These are phyloP conservation scores for Ophiostoma sp. DNA, from an alignment of 2,329 filamentous ascomycete species.

Conservation along the genomic window DNA sequence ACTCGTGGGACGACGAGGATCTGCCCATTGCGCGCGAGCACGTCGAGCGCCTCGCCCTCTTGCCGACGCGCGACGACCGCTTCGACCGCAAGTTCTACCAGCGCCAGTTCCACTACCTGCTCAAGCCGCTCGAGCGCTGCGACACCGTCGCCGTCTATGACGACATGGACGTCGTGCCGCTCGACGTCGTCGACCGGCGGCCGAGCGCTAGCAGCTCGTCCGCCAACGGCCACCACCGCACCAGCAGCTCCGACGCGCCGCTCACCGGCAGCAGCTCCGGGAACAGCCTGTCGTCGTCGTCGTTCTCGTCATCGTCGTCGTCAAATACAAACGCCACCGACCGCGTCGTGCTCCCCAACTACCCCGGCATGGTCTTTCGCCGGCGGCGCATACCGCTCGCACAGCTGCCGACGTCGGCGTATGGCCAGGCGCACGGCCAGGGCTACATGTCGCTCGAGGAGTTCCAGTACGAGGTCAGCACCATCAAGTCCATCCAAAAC, in stretches of 20 bases:
- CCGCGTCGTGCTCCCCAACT: conserved; percentile 58
- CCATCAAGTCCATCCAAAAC: conserved; percentile 55
- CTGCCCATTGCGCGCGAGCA: conserved; percentile 63
- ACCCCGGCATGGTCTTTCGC: conserved; percentile 51
- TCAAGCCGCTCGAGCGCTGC: conserved; percentile 56
- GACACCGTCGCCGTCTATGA: conserved; percentile 55
- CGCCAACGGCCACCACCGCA: background rate
- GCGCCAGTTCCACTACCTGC: conserved; percentile 65
- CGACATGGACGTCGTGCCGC: conserved; percentile 61
- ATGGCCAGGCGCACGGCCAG: conserved; percentile 24
- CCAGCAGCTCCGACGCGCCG: conserved; percentile 35
- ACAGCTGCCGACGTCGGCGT: conserved; percentile 23
- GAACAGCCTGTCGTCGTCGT: no score
- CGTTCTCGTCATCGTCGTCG: no score
- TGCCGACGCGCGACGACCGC: conserved; percentile 53
- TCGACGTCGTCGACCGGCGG: conserved; percentile 30
- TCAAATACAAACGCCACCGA: conserved; percentile 32
- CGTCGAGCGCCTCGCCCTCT: conserved; percentile 57
- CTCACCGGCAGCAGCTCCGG: conserved; percentile 32
- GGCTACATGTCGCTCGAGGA: background rate
- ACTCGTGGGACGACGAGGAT: conserved; percentile 72
- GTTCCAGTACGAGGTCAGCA: conserved; percentile 32
- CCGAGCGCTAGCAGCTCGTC: background rate
- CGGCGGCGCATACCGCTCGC: conserved; percentile 54
- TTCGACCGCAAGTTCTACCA: conserved; percentile 65